Evolutionary conservation across 2,329 filamentous ascomycete species (phyloP), one percentile per base, ranked within the genome.

Genomic region (Aspergillus sp.): DNA sequence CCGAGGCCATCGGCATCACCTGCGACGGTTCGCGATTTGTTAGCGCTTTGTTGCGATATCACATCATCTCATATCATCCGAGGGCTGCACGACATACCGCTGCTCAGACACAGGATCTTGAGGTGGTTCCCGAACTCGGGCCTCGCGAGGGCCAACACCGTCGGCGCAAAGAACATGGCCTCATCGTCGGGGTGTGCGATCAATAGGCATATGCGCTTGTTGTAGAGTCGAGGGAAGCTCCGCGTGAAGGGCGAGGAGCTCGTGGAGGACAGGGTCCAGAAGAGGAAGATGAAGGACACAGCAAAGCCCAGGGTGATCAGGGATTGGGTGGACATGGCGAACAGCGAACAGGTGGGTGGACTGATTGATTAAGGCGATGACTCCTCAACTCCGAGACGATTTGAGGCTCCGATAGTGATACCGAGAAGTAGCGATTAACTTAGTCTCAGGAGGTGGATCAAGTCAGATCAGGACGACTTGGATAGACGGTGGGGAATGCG

Each of bases 161-260:
- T 87, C 0, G 93, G 93, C 50, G 90, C 83, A 70, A 98, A 98
- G 76, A 98, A 98, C 93, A 98, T 98, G 66, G 91, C 93, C 73
- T 98, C 93, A 61, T 98, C 93, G 69, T 98, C 93, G 0, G 93
- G 93, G 70, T 98, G 93, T 19, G 93, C 93, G 60, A 98, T 97
- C 43, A 98, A 76, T 42, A 98, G 79, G 64, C 88, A 86, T 61
- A 98, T 89, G 60, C 88, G 83, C 76, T 95, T 94, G 72, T 88
- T 85, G 56, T 75, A 76, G 50, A 96, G 73, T 36, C 72, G 78
- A 4, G 88, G 86, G 46, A 70, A 69, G 30, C 57, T 58, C 27
- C 58, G 56, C 7, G 62, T 61, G 45, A 69, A 65, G 8, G 65
- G 62, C 6, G 67, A 69, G n/a, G 60, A 57, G 4, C 57, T 58